A percentile compares a stretch with the other conserved stretches of the same genome.
Conservation (phyloP, 257 asterid species). For the Ballota nigra region DNA sequence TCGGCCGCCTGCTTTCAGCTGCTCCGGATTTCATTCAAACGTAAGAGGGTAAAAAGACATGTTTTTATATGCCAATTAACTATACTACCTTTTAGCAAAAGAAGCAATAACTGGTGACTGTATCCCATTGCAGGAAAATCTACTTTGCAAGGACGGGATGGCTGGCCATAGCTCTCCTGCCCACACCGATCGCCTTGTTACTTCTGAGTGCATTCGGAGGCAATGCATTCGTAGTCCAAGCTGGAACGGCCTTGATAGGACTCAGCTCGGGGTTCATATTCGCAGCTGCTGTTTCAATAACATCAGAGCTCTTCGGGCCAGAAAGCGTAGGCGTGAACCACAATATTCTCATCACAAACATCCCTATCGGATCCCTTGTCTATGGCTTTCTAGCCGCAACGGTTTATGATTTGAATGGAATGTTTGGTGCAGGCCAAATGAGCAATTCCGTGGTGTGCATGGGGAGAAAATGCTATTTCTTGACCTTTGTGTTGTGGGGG, state of each 20-base stretch:
- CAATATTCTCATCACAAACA: conserved; percentile 82
- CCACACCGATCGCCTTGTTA: conserved; percentile 66
- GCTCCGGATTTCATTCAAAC: conserved; percentile 66
- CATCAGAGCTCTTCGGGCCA: conserved; percentile 91
- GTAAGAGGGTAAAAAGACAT: conserved; percentile 40
- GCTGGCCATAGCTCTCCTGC: conserved; percentile 71
- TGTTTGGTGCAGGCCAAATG: conserved; percentile 2
- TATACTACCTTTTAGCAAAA: no score
- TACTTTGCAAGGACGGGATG: conserved; percentile 86
- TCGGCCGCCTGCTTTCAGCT: conserved; percentile 92
- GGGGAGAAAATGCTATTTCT: conserved; percentile 73
- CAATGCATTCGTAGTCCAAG: conserved; percentile 40
- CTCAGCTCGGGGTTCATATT: conserved; percentile 91
- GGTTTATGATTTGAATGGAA: conserved; percentile 58
- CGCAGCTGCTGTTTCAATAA: conserved; percentile 84
- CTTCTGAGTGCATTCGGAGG: conserved; percentile 50
- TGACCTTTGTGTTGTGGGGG: conserved; percentile 86
- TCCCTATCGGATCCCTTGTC: conserved; percentile 79
- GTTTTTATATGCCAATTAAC: not conserved
- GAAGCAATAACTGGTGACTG: not conserved
- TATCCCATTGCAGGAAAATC: conserved; percentile 47
- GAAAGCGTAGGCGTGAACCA: conserved; percentile 80
- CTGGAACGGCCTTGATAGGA: conserved; percentile 79
- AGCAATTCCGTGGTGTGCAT: conserved; percentile 58
- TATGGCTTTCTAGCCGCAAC: conserved; percentile 77